phyloP scores from a whole-genome alignment of 192 early-diverging fungal genomes.

The Mortierella claussenii region DNA sequence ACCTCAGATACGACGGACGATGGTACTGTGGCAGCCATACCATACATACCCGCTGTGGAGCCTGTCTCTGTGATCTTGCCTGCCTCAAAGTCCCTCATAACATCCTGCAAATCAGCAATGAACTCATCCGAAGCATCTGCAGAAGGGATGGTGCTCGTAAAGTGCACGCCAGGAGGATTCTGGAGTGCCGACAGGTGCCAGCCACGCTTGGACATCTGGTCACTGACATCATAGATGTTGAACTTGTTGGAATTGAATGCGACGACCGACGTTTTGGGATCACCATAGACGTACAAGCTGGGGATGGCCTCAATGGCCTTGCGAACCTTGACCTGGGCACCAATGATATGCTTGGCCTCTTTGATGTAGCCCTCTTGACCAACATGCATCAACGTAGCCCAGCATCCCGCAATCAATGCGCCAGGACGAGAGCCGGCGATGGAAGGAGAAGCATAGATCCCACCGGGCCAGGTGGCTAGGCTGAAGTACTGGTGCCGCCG shows the following conservation, averaged over 20 bases:
- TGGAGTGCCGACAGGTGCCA: constrained; percentile 93
- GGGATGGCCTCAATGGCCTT: constrained; percentile 72
- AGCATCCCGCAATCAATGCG: constrained; percentile 95
- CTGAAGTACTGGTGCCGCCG: constrained; percentile 95
- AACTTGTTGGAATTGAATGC: constrained; percentile 82
- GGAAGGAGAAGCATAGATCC: constrained; percentile 94
- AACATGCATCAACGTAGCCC: constrained; percentile 91
- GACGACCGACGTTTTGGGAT: constrained; percentile 84
- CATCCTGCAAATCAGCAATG: constrained; percentile 79
- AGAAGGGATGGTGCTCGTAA: constrained; percentile 89
- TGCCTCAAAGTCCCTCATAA: constrained; percentile 72
- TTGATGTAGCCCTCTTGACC: constrained; percentile 90
- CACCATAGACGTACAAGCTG: constrained; percentile 83
- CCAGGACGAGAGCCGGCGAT: constrained; percentile 93
- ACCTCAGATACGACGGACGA: constrained; percentile 92
- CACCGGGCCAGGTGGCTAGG: constrained; percentile 92
- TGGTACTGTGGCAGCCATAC: constrained; percentile 89
- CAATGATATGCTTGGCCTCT: constrained; percentile 82
- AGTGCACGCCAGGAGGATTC: constrained; percentile 88
- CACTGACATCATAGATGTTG: constrained; percentile 87
- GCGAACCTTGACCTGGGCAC: constrained; percentile 61
- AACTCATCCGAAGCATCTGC: constrained; percentile 76
- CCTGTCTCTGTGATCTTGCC: constrained; percentile 76
- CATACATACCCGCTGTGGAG: constrained; percentile 91
- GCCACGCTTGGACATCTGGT: constrained; percentile 80